phyloP scores from a whole-genome alignment of 148 eudicot species.

The Rhododendron vialii region DNA sequence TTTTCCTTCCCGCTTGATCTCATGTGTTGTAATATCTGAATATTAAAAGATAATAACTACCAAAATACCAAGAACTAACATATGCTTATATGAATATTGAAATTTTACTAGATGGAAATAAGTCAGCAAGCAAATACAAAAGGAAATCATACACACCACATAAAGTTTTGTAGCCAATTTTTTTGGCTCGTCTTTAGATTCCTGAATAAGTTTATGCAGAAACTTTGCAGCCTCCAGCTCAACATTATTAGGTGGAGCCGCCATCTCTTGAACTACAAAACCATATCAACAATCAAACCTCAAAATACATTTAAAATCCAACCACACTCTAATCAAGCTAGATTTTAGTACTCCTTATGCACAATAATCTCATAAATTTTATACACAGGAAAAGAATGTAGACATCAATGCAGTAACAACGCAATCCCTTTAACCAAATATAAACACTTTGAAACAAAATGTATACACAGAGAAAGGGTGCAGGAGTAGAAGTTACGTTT shows the following conservation, averaged over 20 bases:
- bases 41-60: background rate
- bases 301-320: background rate
- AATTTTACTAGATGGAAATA: background rate
- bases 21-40: slow-evolving; percentile 94
- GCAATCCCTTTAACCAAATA: background rate
- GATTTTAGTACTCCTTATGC: background rate
- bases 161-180: slow-evolving; percentile 92
- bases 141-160: slow-evolving; percentile 51
- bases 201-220: slow-evolving; percentile 93
- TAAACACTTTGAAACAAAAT: background rate
- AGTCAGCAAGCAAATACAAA: background rate
- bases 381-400: background rate
- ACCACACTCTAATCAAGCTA: background rate
- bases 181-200: slow-evolving; percentile 90
- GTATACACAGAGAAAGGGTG: background rate
- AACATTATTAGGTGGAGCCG: slow-evolving; percentile 71
- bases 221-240: slow-evolving; percentile 96
- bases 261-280: slow-evolving; percentile 34
- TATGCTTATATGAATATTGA: background rate
- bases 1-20: slow-evolving; percentile 90
- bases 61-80: background rate
- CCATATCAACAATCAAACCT: slow-evolving; percentile 11
- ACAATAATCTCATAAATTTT: background rate
- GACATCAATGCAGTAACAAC: background rate
- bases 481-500: background rate